Evolutionary conservation across 164 flowering plant species (phyloP).

Genomic region (Nymphaea thermarum): DNA sequence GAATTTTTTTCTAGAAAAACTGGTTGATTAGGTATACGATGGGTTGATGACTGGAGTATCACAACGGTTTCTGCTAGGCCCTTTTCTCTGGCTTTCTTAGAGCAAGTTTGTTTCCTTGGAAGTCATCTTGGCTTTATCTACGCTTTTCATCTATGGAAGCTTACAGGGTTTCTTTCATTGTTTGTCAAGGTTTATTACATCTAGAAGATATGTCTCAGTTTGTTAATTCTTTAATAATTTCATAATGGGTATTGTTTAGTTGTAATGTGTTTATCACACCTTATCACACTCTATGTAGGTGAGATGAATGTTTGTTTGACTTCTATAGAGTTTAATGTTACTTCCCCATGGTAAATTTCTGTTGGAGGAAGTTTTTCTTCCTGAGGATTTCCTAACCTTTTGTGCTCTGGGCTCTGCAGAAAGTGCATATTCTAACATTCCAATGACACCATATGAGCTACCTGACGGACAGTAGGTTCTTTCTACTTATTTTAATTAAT

Average conservation of each 20-base stretch:
- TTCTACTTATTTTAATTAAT: not conserved
- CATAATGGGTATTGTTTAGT: no score
- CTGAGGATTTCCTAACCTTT: not conserved
- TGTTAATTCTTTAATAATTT: no score
- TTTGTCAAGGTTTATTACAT: not conserved
- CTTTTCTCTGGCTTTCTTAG: not conserved
- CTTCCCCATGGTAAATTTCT: no score
- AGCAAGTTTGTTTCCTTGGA: not conserved
- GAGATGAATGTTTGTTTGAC: no score
- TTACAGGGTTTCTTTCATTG: not conserved
- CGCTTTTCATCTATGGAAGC: no score
- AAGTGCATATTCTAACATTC: slow-evolving; percentile 80
- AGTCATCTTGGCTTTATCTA: not conserved
- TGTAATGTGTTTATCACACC: no score
- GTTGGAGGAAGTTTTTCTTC: not conserved
- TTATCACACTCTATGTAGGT: no score
- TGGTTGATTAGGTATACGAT: no score
- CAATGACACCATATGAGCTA: slow-evolving; percentile 93
- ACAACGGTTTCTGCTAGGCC: no score
- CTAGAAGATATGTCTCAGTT: not conserved
- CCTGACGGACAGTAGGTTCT: slow-evolving; percentile 98
- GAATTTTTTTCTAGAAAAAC: no score
- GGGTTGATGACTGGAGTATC: no score
- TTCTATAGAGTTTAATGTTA: no score
- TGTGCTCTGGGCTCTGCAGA: slow-evolving; percentile 29